Percentiles rank a stretch among this genome's conserved stretches.
phyloP scores from a whole-genome alignment of 768 basidiomycete species.

The Cytidiella melzeri region DNA sequence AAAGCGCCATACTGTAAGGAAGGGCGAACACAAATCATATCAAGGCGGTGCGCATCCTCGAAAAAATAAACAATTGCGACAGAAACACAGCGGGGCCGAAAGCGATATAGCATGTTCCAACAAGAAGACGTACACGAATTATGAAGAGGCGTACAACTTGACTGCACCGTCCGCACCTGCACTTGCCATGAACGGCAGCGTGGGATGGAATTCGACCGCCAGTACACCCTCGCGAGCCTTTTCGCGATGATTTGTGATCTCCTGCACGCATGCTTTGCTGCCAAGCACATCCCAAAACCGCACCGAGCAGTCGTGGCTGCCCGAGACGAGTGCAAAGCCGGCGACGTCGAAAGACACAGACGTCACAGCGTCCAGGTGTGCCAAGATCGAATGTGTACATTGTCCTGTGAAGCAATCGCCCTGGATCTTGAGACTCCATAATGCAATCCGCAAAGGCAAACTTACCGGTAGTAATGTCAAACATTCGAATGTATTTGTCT shows the following conservation, averaged over 20 bases:
- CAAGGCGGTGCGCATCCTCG: neutral
- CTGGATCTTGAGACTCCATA: no score
- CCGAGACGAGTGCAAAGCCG: slow-evolving; percentile 83
- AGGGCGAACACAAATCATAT: neutral
- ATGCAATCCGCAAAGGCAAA: no score
- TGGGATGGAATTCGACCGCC: slow-evolving; percentile 79
- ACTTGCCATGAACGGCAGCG: slow-evolving; percentile 83
- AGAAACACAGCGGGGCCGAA: slow-evolving; percentile 10
- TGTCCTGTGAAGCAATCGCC: slow-evolving; percentile 63
- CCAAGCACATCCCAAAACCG: slow-evolving; percentile 93
- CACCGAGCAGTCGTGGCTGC: slow-evolving; percentile 89
- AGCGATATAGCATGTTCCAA: no score
- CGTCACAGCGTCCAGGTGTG: slow-evolving; percentile 89
- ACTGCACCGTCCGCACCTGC: slow-evolving; percentile 95
- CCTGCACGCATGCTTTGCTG: slow-evolving; percentile 77
- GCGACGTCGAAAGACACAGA: slow-evolving; percentile 85
- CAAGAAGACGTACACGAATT: slow-evolving; percentile 23
- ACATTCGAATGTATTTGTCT: slow-evolving; percentile 89
- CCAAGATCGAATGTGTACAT: slow-evolving; percentile 86
- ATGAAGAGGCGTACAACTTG: slow-evolving; percentile 86
- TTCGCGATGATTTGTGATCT: slow-evolving; percentile 82
- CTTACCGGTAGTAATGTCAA: slow-evolving; percentile 77
- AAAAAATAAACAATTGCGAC: slow-evolving; percentile 11
- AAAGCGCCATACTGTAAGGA: neutral
- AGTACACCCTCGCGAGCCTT: slow-evolving; percentile 90